Evolutionary conservation across 1,284 basidiomycete genomes (phyloP).

Genomic region (Flammula alnicola): DNA sequence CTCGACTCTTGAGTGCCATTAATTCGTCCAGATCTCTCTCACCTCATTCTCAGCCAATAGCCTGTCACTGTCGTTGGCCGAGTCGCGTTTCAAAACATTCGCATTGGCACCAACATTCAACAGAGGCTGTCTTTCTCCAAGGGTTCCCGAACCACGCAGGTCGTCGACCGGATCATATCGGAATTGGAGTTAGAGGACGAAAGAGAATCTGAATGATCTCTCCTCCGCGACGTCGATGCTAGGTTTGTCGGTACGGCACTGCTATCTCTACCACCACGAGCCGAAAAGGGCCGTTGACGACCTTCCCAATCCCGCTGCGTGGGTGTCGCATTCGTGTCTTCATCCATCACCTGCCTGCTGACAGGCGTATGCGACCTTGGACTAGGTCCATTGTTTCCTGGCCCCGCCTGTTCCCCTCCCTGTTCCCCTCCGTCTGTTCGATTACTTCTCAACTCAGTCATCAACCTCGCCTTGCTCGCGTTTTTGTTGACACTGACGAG

Average conservation of each 20-base stretch:
- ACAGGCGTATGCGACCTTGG: slow-evolving; percentile 8
- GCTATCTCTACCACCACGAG: neutral
- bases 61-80: slow-evolving; percentile 26
- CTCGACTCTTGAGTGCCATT: slow-evolving; percentile 60
- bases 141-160: slow-evolving; percentile 1
- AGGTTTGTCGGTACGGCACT: neutral
- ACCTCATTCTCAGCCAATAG: slow-evolving; percentile 38
- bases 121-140: slow-evolving; percentile 24
- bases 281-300: neutral
- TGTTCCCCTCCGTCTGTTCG: neutral
- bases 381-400: neutral
- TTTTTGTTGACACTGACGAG: slow-evolving; percentile 45
- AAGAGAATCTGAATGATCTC: slow-evolving; percentile 19
- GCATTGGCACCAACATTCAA: slow-evolving; percentile 5
- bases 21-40: slow-evolving; percentile 69
- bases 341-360: slow-evolving; percentile 9
- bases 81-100: slow-evolving; percentile 6
- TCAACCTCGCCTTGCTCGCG: slow-evolving; percentile 2
- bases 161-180: slow-evolving; percentile 8
- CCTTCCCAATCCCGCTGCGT: slow-evolving; percentile 9
- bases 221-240: too few relatives aligned
- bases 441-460: neutral
- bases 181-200: slow-evolving; percentile 17
- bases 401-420: too few relatives aligned
- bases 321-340: slow-evolving; percentile 10